Conservation (phyloP, 2,329 filamentous ascomycete species). For the Alternaria viburni region DNA sequence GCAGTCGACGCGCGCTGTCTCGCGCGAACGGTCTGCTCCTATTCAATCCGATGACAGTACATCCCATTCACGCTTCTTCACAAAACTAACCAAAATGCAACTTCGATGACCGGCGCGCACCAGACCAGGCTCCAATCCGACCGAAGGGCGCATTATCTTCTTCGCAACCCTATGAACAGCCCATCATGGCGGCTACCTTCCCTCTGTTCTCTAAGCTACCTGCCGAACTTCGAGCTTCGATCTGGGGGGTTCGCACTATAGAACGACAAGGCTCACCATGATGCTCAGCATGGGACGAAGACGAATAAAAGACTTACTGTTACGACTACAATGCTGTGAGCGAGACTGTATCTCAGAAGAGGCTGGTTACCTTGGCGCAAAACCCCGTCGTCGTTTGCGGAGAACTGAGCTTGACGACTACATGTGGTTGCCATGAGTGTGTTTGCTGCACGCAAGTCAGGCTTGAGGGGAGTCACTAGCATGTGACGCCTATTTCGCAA, state of each 20-base stretch:
- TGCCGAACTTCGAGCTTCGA: conserved; percentile 5
- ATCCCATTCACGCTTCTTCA: not conserved
- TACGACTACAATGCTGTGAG: not conserved
- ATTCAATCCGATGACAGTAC: not conserved
- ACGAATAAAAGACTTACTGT: not conserved
- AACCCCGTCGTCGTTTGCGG: not conserved
- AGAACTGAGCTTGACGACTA: not conserved
- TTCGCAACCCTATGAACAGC: not conserved
- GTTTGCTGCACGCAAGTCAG: not conserved
- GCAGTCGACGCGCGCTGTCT: not conserved
- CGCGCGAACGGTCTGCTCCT: not conserved
- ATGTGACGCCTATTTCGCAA: not conserved
- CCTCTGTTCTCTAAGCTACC: not conserved
- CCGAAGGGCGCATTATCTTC: not conserved
- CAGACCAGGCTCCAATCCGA: not conserved
- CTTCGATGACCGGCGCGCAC: not conserved
- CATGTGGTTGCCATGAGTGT: too few species aligned
- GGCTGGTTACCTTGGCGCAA: not conserved
- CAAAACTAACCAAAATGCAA: not conserved
- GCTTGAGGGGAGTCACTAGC: not conserved
- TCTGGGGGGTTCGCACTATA: not conserved
- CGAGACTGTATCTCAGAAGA: not conserved
- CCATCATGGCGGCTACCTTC: not conserved
- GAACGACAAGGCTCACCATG: not conserved
- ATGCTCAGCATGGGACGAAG: not conserved